phyloP scores from a whole-genome alignment of 106 monocot genomes.

The Dendrobium chrysotoxum region DNA sequence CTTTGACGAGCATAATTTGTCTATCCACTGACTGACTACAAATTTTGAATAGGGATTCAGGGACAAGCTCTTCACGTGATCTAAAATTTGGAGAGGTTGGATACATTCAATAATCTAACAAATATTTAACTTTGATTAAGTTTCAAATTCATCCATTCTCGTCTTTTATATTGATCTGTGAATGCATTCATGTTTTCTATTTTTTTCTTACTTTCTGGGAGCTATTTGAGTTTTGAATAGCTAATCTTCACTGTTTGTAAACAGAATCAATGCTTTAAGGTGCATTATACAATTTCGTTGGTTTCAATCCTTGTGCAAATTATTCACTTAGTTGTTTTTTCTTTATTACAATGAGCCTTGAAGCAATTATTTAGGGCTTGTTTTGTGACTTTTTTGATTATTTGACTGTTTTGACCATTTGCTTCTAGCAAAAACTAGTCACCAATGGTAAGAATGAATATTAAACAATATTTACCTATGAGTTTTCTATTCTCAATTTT shows the following conservation, averaged over 20 bases:
- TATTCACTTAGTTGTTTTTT: no score
- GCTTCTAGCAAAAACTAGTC: no score
- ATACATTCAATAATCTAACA: conserved; percentile 3
- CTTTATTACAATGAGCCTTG: no score
- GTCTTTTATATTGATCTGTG: not conserved
- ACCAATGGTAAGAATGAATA: no score
- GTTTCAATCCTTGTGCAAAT: no score
- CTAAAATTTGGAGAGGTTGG: conserved; percentile 97
- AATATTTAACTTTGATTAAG: not conserved
- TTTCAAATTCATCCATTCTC: not conserved
- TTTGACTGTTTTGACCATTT: no score
- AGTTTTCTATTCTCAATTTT: no score
- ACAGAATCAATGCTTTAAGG: not conserved
- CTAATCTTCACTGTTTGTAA: not conserved
- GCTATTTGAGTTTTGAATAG: not conserved
- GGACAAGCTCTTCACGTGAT: conserved; percentile 50
- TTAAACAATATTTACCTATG: no score
- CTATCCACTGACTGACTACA: conserved; percentile 8
- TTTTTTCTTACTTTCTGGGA: not conserved
- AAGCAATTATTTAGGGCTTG: no score
- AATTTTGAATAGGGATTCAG: conserved; percentile 42
- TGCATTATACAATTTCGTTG: not conserved
- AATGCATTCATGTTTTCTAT: not conserved
- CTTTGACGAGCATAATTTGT: conserved; percentile 1
- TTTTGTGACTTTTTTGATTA: no score